phyloP scores from a whole-genome alignment of 192 early-diverging fungal species.

The Linnemannia exigua region DNA sequence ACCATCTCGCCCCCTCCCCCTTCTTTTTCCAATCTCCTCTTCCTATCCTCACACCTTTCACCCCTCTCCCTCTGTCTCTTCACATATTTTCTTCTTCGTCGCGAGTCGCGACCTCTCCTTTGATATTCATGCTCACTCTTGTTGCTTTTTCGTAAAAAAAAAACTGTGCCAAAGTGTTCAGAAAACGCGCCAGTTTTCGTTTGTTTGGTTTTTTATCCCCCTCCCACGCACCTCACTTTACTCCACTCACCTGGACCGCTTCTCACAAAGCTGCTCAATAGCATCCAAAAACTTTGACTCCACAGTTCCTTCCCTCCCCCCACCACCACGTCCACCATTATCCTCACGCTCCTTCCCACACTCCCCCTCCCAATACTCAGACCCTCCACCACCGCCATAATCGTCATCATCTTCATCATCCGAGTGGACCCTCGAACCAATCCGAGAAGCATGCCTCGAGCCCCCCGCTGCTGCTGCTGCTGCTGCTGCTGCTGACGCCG shows the following conservation, averaged over 20 bases:
- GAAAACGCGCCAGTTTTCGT: too few species aligned
- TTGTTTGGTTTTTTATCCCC: too few species aligned
- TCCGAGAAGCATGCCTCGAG: slow-evolving; percentile 24
- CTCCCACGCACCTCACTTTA: neutral
- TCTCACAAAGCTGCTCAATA: slow-evolving; percentile 65
- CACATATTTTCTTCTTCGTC: too few species aligned
- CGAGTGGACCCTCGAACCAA: slow-evolving; percentile 25
- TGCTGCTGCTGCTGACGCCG: neutral
- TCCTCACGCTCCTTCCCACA: slow-evolving; percentile 22
- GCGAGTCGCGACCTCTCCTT: too few species aligned
- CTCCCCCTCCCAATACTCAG: neutral
- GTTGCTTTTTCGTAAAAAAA: too few species aligned
- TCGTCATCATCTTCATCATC: slow-evolving; percentile 41
- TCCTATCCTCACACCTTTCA: neutral
- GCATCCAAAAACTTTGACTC: slow-evolving; percentile 61
- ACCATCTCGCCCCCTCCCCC: neutral
- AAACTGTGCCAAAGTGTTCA: too few species aligned
- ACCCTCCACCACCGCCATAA: slow-evolving; percentile 3
- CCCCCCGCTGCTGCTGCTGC: slow-evolving; percentile 13
- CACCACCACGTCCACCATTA: neutral
- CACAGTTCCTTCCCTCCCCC: slow-evolving; percentile 36
- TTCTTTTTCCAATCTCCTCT: neutral
- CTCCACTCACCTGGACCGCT: slow-evolving; percentile 62
- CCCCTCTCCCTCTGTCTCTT: neutral
- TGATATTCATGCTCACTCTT: too few species aligned